Percentiles rank a stretch among this genome's conserved stretches.
Conservation (phyloP, 129 eudicot genomes). For the Lactuca sativa region DNA sequence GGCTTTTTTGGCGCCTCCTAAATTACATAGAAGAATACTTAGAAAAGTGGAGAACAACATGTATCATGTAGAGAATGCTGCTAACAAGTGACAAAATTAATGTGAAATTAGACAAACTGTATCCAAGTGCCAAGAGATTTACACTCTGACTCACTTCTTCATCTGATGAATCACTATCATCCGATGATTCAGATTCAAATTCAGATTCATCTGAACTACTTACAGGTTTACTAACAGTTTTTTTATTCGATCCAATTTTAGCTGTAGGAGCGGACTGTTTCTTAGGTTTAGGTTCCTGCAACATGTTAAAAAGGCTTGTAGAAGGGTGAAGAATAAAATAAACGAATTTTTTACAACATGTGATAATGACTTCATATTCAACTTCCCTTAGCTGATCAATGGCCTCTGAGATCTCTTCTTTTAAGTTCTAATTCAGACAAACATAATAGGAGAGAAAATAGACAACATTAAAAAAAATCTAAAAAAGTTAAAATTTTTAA, state of each 20-base stretch:
- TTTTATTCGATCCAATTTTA: neutral
- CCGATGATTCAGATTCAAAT: neutral
- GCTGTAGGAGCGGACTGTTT: constrained; percentile 22
- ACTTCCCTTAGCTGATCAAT: too few relatives aligned
- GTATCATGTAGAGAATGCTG: too few relatives aligned
- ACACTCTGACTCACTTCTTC: constrained; percentile 3
- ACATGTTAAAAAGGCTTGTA: constrained; percentile 4
- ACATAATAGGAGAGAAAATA: too few relatives aligned
- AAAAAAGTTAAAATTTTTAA: too few relatives aligned
- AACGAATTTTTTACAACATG: neutral
- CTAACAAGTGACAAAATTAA: too few relatives aligned
- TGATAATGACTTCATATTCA: neutral
- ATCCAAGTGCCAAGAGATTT: neutral
- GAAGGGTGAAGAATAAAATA: neutral
- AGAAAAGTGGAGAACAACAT: neutral
- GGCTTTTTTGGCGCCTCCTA: constrained; percentile 38
- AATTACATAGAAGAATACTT: neutral
- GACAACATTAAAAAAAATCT: too few relatives aligned
- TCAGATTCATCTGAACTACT: constrained; percentile 27
- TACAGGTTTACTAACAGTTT: constrained; percentile 10
- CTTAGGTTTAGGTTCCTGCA: constrained; percentile 25
- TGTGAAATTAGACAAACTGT: neutral
- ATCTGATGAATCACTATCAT: constrained; percentile 18
- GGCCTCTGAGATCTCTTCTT: too few relatives aligned
- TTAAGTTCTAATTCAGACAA: too few relatives aligned